Conservation (phyloP, 306 rosid genomes). For the Parietaria judaica region DNA sequence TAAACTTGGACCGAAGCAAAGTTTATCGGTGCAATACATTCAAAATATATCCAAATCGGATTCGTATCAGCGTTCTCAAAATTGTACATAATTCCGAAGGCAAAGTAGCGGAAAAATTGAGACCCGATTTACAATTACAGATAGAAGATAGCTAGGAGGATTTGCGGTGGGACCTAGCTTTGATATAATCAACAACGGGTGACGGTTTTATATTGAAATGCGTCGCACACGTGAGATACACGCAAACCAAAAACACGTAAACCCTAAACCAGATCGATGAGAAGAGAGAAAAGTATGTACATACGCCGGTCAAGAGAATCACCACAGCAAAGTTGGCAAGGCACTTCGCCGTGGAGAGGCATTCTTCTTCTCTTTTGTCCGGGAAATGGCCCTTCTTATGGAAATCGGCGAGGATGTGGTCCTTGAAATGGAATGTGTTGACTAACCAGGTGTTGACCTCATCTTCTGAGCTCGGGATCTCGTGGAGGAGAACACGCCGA, state of each 20-base stretch:
- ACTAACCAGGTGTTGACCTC: slow-evolving; percentile 48
- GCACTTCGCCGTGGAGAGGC: slow-evolving; percentile 40
- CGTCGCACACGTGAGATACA: slow-evolving; percentile 53
- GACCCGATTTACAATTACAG: slow-evolving; percentile 1
- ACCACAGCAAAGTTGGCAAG: slow-evolving; percentile 35
- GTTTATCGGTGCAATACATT: no score
- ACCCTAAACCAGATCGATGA: slow-evolving; percentile 52
- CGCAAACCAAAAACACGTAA: slow-evolving; percentile 43
- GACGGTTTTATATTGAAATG: slow-evolving; percentile 46
- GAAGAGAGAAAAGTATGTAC: slow-evolving; percentile 33
- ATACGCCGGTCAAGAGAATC: slow-evolving; percentile 29
- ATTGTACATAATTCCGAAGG: neutral
- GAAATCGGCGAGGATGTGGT: slow-evolving; percentile 53
- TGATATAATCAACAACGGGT: slow-evolving; percentile 36
- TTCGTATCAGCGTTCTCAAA: no score
- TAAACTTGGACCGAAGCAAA: no score
- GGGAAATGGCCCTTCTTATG: slow-evolving; percentile 55
- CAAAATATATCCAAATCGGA: no score
- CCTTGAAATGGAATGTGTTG: slow-evolving; percentile 44
- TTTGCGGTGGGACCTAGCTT: slow-evolving; percentile 14
- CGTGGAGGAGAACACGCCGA: slow-evolving; percentile 30
- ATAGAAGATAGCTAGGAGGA: slow-evolving; percentile 14
- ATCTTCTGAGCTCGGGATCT: slow-evolving; percentile 47
- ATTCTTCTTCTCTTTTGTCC: slow-evolving; percentile 40
- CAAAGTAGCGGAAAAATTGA: neutral